Conservation (phyloP, 257 asterid genomes). For the Ophiorrhiza pumila region DNA sequence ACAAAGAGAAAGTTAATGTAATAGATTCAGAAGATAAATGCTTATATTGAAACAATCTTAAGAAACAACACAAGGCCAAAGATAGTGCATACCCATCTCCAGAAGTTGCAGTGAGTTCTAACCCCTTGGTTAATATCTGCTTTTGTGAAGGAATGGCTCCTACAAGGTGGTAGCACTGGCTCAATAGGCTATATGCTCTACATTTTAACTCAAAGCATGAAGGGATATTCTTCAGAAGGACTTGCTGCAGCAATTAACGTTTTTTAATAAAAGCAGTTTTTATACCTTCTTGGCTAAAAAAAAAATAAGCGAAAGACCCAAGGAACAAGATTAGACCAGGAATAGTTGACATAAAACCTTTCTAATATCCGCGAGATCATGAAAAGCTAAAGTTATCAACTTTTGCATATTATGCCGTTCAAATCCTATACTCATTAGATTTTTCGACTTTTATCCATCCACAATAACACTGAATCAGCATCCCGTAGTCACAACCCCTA, state of each 20-base stretch:
- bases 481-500: neutral
- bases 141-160: conserved; percentile 93
- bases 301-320: neutral
- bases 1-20: neutral
- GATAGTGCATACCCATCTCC: conserved; percentile 77
- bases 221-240: conserved; percentile 91
- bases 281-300: neutral
- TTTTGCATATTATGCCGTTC: neutral
- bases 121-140: conserved; percentile 80
- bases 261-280: conserved; percentile 20
- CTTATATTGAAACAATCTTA: neutral
- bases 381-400: neutral
- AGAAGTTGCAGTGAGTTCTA: conserved; percentile 75
- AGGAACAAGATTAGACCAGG: too few species aligned
- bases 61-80: conserved; percentile 9
- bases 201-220: conserved; percentile 98
- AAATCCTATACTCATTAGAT: neutral
- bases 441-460: neutral
- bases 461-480: neutral
- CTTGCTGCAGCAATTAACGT: conserved; percentile 66
- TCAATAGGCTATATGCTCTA: conserved; percentile 87
- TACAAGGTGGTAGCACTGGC: conserved; percentile 98
- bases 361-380: too few species aligned
- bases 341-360: neutral
- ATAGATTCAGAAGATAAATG: neutral